Evolutionary conservation across 257 asterid genomes (phyloP), one percentile per base, ranked within the genome.

Genomic region (Nicotiana noctiflora): DNA sequence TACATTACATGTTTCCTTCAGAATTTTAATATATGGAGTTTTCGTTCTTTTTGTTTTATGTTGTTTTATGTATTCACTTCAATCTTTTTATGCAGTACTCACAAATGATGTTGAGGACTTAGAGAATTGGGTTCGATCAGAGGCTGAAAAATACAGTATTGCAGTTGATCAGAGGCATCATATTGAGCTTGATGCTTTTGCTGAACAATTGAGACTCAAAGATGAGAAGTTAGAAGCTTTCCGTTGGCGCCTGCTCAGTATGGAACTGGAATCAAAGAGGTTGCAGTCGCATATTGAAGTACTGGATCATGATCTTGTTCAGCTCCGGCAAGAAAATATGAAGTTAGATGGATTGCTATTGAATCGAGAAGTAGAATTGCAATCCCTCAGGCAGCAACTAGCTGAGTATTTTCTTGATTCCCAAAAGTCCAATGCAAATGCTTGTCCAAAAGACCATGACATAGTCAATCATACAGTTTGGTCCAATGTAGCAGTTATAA

Each of bases 231-330:
- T 93, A 64, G 98, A 92, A 88, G 91, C 97, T 51, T 83, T 85
- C 0, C 92, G 91, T 3, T 90, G 99, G 97, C 97, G 93, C 62
- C 75, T 93, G 76, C 37, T 93, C 82, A 93, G 93, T 88, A 88
- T 82, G 97, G 98, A 95, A 60, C 79, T 92, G 6, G 98, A 93
- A 83, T 91, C 97, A 3, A 93, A 93, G 88, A 85, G 90, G 85
- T 6, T 92, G 74, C 90, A 90, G 51, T 83, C 96, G 0, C 91
- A 85, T 44, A 37, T 92, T 25, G 96, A 92, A 80, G 89, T 89
- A 76, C 88, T 89, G 10, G 90, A 92, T 40, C 89, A 82, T 17
- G 91, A 91, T 14, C 84, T 92, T 49, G 23, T 84, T 17, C 90
- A 86, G 65, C 90, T 95, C 76, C 87, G 88, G 82, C 90, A 89